Percentiles rank a stretch among this genome's conserved stretches.
These are phyloP conservation scores for Colletotrichum liriopes DNA, from an alignment of 2,329 filamentous ascomycete species.

Conservation along the genomic window DNA sequence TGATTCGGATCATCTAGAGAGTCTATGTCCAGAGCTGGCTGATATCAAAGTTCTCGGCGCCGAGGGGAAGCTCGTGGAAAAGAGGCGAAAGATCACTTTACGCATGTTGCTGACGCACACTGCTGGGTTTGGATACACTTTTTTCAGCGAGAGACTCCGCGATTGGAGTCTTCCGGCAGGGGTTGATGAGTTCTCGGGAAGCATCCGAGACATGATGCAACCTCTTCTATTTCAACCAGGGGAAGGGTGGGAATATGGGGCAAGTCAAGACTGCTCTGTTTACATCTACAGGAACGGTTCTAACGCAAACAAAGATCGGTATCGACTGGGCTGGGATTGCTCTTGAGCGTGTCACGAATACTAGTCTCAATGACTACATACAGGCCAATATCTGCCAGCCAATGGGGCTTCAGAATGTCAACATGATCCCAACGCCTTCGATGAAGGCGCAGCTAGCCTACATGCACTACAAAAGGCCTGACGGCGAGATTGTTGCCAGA, in stretches of 20 bases:
- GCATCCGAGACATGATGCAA: conserved; percentile 64
- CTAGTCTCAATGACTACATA: conserved; percentile 64
- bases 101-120: conserved; percentile 72
- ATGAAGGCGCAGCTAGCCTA: conserved; percentile 70
- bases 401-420: conserved; percentile 64
- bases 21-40: conserved; percentile 65
- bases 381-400: conserved; percentile 64
- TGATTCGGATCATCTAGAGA: conserved; percentile 61
- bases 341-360: conserved; percentile 61
- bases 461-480: conserved; percentile 68
- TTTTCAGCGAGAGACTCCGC: conserved; percentile 65
- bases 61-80: conserved; percentile 58
- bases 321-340: conserved; percentile 70
- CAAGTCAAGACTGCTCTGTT: conserved; percentile 50
- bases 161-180: conserved; percentile 65
- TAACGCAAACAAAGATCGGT: conserved; percentile 54
- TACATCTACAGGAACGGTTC: neutral
- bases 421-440: conserved; percentile 69
- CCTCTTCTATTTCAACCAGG: conserved; percentile 77
- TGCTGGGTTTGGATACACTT: conserved; percentile 71
- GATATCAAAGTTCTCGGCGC: conserved; percentile 60
- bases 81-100: conserved; percentile 67
- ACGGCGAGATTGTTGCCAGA: conserved; percentile 57
- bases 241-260: conserved; percentile 73
- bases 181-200: conserved; percentile 71